These are phyloP conservation scores for Trypanosoma scelopori DNA, from an alignment of 208 protist genomes.

Conservation along the genomic window DNA sequence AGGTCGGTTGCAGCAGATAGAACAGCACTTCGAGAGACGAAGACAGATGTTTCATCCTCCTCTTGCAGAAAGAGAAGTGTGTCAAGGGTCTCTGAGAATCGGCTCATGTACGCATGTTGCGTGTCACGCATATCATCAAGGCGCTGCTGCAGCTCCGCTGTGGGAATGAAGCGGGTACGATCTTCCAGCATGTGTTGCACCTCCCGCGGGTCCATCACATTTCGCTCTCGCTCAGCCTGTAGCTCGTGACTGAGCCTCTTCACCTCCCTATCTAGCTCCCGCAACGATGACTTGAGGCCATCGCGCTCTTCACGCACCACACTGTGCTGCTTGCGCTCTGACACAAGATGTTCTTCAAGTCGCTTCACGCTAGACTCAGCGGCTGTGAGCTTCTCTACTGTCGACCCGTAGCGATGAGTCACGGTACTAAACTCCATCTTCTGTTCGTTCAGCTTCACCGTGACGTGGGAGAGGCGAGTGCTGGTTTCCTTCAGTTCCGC, in stretches of 20 bases:
- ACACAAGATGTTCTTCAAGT: conserved; percentile 66
- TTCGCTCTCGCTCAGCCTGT: conserved; percentile 40
- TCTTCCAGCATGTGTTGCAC: conserved; percentile 66
- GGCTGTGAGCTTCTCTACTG: conserved; percentile 59
- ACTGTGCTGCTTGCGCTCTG: conserved; percentile 39
- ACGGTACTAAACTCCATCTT: conserved; percentile 62
- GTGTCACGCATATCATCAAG: conserved; percentile 41
- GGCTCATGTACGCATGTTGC: conserved; percentile 36
- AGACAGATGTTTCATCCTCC: conserved; percentile 59
- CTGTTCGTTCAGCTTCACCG: conserved; percentile 57
- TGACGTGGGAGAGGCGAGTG: conserved; percentile 32
- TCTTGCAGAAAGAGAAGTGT: conserved; percentile 38
- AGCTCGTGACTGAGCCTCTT: conserved; percentile 46
- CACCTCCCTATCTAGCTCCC: conserved; percentile 36
- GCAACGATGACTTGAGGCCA: conserved; percentile 30
- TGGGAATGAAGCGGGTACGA: conserved; percentile 59
- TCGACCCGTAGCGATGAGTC: conserved; percentile 54
- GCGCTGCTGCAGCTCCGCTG: conserved; percentile 50
- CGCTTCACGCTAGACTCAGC: conserved; percentile 44
- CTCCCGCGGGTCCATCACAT: conserved; percentile 51
- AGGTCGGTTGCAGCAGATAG: conserved; percentile 65
- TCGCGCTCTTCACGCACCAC: conserved; percentile 49
- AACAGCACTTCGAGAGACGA: conserved; percentile 69
- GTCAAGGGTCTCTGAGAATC: conserved; percentile 40
- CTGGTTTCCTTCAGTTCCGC: conserved; percentile 50